phyloP scores from a whole-genome alignment of 306 rosid genomes.

The Abrus pulchellus region DNA sequence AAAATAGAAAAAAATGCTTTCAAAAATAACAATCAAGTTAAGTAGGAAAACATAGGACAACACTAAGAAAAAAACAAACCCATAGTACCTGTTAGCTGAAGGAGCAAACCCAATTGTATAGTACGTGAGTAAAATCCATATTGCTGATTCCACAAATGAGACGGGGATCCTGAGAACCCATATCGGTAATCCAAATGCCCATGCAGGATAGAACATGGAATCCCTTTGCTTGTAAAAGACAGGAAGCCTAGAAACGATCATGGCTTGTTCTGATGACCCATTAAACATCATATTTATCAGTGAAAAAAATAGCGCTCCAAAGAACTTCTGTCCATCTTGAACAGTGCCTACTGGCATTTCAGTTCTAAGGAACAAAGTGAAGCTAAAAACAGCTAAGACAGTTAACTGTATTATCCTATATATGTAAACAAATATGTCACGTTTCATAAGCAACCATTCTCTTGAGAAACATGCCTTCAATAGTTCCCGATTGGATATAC shows the following conservation, averaged over 20 bases:
- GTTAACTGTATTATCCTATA: slow-evolving; percentile 71
- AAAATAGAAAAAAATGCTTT: background rate
- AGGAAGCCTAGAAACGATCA: slow-evolving; percentile 72
- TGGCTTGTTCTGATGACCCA: slow-evolving; percentile 73
- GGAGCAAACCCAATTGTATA: slow-evolving; percentile 91
- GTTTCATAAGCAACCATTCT: slow-evolving; percentile 79
- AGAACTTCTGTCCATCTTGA: slow-evolving; percentile 62
- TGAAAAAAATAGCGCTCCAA: slow-evolving; percentile 79
- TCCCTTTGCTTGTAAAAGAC: slow-evolving; percentile 84
- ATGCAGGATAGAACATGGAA: slow-evolving; percentile 78
- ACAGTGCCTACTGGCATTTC: slow-evolving; percentile 70
- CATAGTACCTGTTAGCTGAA: slow-evolving; percentile 68
- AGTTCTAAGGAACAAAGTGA: slow-evolving; percentile 76
- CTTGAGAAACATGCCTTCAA: slow-evolving; percentile 84
- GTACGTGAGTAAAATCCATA: slow-evolving; percentile 82
- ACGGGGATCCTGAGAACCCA: slow-evolving; percentile 82
- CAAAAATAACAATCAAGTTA: background rate
- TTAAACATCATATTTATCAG: slow-evolving; percentile 77
- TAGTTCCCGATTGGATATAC: slow-evolving; percentile 72
- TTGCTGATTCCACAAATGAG: slow-evolving; percentile 70
- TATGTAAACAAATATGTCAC: slow-evolving; percentile 62
- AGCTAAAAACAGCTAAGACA: slow-evolving; percentile 59
- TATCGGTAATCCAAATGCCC: slow-evolving; percentile 83
- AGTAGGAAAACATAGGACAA: background rate
- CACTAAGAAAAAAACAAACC: slow-evolving; percentile 5